Conservation (phyloP, 2,329 filamentous ascomycete species). For the Bertia moriformis region DNA sequence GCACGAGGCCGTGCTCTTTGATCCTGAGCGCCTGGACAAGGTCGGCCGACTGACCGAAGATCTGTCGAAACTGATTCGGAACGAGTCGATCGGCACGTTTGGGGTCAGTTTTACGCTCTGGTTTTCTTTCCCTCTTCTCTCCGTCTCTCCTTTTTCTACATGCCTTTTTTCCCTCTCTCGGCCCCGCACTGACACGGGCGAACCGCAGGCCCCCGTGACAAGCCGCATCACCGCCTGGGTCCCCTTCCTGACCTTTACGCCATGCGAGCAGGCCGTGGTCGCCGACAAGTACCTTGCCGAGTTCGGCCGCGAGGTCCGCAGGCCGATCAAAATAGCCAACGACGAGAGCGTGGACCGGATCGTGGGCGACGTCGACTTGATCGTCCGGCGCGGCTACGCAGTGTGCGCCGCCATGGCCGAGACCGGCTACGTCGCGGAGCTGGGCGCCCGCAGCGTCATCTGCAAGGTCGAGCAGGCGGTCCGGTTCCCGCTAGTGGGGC, state of each 20-base stretch:
- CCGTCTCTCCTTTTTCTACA: too few relatives aligned
- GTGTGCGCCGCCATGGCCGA: conserved; percentile 15
- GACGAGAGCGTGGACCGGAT: conserved; percentile 12
- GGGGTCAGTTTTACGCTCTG: not conserved
- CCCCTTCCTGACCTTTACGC: conserved; percentile 25
- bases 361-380: conserved; percentile 16
- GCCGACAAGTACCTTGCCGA: conserved; percentile 24
- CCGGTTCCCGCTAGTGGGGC: conserved; percentile 8
- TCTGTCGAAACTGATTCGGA: conserved; percentile 9
- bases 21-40: conserved; percentile 5
- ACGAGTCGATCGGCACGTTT: too few relatives aligned
- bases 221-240: conserved; percentile 23
- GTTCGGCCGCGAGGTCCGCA: conserved; percentile 11
- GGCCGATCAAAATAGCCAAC: conserved; percentile 12
- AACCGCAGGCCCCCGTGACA: conserved; percentile 22
- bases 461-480: conserved; percentile 11
- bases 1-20: conserved; percentile 8
- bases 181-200: too few relatives aligned
- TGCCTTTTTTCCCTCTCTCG: too few relatives aligned
- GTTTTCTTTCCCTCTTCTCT: too few relatives aligned
- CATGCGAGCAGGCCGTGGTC: conserved; percentile 21
- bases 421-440: conserved; percentile 13
- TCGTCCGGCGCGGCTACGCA: conserved; percentile 11
- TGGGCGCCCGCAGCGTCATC: conserved; percentile 16
- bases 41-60: conserved; percentile 7